Conservation (phyloP, 1,284 basidiomycete species). For the Trichosporon coremiiforme region DNA sequence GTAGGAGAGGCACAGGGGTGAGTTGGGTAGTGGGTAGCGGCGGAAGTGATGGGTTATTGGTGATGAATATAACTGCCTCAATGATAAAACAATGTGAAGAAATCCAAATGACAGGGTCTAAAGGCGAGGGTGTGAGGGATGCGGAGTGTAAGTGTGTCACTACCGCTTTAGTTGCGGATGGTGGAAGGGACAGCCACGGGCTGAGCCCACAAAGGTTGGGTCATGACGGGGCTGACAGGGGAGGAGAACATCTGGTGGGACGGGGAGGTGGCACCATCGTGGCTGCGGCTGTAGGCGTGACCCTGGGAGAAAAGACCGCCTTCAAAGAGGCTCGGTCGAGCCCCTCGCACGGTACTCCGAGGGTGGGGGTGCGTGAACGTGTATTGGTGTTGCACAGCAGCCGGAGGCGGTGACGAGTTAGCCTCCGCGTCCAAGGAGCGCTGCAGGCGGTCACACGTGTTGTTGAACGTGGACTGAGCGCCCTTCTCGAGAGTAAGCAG, state of each 20-base stretch:
- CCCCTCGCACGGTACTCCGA: conserved; percentile 12
- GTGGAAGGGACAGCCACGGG: conserved; percentile 16
- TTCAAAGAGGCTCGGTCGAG: conserved; percentile 24
- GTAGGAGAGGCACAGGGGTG: neutral
- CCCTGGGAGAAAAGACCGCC: conserved; percentile 13
- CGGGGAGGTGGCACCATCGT: conserved; percentile 10
- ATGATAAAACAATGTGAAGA: conserved; percentile 17
- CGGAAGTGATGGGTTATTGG: conserved; percentile 12
- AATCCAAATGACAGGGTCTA: conserved; percentile 12
- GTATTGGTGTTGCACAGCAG: neutral
- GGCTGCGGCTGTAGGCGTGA: conserved; percentile 16
- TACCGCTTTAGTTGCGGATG: conserved; percentile 18
- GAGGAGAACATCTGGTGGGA: conserved; percentile 17
- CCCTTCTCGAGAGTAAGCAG: conserved; percentile 54
- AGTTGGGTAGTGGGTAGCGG: neutral
- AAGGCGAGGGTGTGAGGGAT: neutral
- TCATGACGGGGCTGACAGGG: conserved; percentile 28
- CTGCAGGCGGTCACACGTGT: conserved; percentile 34
- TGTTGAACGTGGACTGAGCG: conserved; percentile 53
- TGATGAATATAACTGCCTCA: conserved; percentile 13
- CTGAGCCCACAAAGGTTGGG: conserved; percentile 20
- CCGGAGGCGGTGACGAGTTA: neutral
- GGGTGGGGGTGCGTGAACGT: conserved; percentile 25
- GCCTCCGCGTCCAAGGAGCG: conserved; percentile 26
- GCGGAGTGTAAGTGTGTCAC: neutral